Base-by-base conservation (phyloP, 2,329 filamentous ascomycete species). In the Ophiocordyceps australis region DNA sequence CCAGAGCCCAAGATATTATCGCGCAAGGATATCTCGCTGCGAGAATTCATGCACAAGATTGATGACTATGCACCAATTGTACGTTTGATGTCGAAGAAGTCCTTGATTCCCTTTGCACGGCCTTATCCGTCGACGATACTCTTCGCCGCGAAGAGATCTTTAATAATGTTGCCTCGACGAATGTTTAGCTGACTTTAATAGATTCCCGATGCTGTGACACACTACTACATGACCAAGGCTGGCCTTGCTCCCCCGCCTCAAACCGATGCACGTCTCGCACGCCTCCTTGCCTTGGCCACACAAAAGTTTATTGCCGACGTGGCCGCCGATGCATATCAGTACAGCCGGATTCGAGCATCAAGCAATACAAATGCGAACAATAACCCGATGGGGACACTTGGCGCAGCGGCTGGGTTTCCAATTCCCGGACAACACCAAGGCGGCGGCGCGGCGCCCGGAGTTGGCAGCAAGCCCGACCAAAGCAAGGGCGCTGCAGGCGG, bases 251-350 rank as follows among this genome's bases (percentile, higher is more conserved):
- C 86, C 2, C 83, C 86, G 21, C 85, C 82, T 1, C 77, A 89
- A 40, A 92, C 83, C 27, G 82, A 93, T 41, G 76, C 76, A 13
- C 81, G 85, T 30, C 77, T 98, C 16, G 82, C 86, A 14, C 82
- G 86, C 24, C 76, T 98, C 4, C 76, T 98, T 22, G 86, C 89
- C 3, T 77, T 98, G 7, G 89, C 89, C n/a, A 93, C 89, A 0
- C 89, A 98, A 47, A 98, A 98, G 49, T 98, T 98, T 61, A 80
- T 98, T 41, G 85, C 89, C 31, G 89, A 98, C 49, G 82, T 98
- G 36, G 89, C 89, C 2, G 85, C 89, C 30, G 89, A 98, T 49
- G 83, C 89, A 3, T 98, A 98, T 51, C 89, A 98, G 54, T 95
- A 94, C 62, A 83, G 78, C 32, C 81, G 86, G 27, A 95, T 98